Evolutionary conservation across 2,329 filamentous ascomycete genomes (phyloP), one percentile per base, ranked within the genome.

Genomic region (Knoxdaviesia capensis): DNA sequence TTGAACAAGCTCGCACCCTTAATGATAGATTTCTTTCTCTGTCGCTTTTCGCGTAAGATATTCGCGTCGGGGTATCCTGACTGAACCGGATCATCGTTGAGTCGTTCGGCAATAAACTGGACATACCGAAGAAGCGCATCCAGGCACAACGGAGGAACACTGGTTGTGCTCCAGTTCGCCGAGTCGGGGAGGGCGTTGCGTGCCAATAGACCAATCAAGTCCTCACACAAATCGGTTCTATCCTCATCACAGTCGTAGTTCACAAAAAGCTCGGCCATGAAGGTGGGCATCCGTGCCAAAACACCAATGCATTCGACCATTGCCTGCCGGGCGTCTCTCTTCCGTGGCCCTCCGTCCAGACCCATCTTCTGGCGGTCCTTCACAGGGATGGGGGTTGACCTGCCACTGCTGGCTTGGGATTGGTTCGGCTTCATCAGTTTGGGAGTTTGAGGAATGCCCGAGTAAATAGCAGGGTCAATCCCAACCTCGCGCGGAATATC

Each of bases 211-310:
- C 90, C 88, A 46, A 98, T 76, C 71, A 96, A 81, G 54, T 98
- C 92, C 62, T 94, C 83, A 53, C 90, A 98, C 5, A 98, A 63
- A 60, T 98, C 90, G 41, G 78, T 79, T 40, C 87, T 74, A 54
- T 98, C 84, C 41, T 85, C 77, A 53, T 96, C 87, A 53, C 88
- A 98, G 58, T 98, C 90, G 55, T 96, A 98, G 58, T 98, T 98
- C 59, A 96, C 77, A 55, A 94, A 98, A 6, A 98, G 68, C 57
- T 98, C 92, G 7, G 81, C 77, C 75, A 96, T 86, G 54, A 92
- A 98, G 36, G 78, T 87, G 1, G 90, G 86, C 66, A 98, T 94
- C 36, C 92, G 74, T 34, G 86, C 83, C 45, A 98, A 65, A 43
- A 88, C 86, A 34, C 88, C 87, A 38, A 98, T 80, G 51, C 83